A percentile compares a stretch with the other conserved stretches of the same genome.
Evolutionary conservation across 1,284 basidiomycete species (phyloP).

Genomic region (Pseudozyma pruni): DNA sequence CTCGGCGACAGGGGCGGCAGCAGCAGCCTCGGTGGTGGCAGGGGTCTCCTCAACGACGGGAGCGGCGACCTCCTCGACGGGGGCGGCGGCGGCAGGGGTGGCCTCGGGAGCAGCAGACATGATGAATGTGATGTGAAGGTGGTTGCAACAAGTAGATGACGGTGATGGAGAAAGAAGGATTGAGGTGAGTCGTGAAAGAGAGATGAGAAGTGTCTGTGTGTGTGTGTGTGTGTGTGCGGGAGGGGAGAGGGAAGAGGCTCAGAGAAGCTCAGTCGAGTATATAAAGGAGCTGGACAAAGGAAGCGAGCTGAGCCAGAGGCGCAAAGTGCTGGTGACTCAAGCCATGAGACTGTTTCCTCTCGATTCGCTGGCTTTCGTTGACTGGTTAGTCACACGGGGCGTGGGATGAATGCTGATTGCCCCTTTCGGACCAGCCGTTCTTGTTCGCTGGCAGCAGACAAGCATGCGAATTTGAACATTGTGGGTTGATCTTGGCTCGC

Average conservation of each 20-base stretch:
- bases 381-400: neutral
- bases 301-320: neutral
- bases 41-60: slow-evolving; percentile 30
- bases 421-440: slow-evolving; percentile 15
- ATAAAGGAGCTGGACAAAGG: slow-evolving; percentile 25
- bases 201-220: slow-evolving; percentile 10
- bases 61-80: slow-evolving; percentile 42
- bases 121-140: slow-evolving; percentile 7
- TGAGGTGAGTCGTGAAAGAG: neutral
- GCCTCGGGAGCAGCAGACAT: slow-evolving; percentile 53
- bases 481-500: slow-evolving; percentile 26
- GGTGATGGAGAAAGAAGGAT: slow-evolving; percentile 1
- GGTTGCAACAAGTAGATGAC: slow-evolving; percentile 11
- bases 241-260: slow-evolving; percentile 7
- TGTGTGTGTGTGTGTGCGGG: slow-evolving; percentile 7
- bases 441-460: neutral
- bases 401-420: neutral
- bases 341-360: neutral
- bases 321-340: slow-evolving; percentile 13
- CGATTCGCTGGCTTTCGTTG: slow-evolving; percentile 18
- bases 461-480: neutral
- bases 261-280: slow-evolving; percentile 26
- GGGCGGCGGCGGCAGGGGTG: slow-evolving; percentile 31
- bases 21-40: slow-evolving; percentile 20
- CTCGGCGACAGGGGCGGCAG: slow-evolving; percentile 32